Base-by-base conservation (phyloP, 2,329 filamentous ascomycete genomes). In the Aureobasidium sp. region DNA sequence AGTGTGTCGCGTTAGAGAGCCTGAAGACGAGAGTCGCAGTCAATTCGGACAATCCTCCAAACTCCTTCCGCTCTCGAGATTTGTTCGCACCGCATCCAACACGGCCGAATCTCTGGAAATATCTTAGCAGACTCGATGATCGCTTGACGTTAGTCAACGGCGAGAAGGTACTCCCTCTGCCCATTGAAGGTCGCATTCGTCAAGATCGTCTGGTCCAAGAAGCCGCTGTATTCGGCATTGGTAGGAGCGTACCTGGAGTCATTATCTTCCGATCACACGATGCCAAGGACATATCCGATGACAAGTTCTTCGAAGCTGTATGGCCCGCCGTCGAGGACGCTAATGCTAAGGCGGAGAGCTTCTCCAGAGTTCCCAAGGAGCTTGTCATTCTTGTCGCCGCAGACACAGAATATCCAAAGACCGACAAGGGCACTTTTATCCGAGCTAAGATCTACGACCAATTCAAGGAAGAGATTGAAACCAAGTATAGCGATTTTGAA, bases 401-500 rank as follows among this genome's bases (percentile, higher is more conserved):
- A 0, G 78, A 77, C 0, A 76, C 74, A 5, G 64, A 69, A 3
- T 85, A 82, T 64, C 76, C 81, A 1, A 71, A 70, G 42, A 85
- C 82, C 0, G 82, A 84, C 63, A 85, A 85, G 67, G 80, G 80
- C 3, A 84, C 80, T 0, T 77, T 82, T 61, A 83, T 84, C 54
- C 77, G 82, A 3, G 77, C 77, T 4, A 76, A 77, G 21, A 75
- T 81, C 8, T 82, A 83, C 64, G 71, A 72, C 48, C 70, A 77
- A 32, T 84, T 83, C 59, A 73, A 75, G 11, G 67, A 75, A 0
- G 67, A 77, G 14, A 83, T 84, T 44, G 74, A 79, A n/a, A 66
- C 67, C 3, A 72, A 75, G 2, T 83, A 83, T 61, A 66, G 65
- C 64, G 57, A 53, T 67, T 73, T 16, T 60, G 68, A 32, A 57